These are phyloP conservation scores for Punctularia strigosozonata DNA, from an alignment of 768 basidiomycete species.

Conservation along the genomic window DNA sequence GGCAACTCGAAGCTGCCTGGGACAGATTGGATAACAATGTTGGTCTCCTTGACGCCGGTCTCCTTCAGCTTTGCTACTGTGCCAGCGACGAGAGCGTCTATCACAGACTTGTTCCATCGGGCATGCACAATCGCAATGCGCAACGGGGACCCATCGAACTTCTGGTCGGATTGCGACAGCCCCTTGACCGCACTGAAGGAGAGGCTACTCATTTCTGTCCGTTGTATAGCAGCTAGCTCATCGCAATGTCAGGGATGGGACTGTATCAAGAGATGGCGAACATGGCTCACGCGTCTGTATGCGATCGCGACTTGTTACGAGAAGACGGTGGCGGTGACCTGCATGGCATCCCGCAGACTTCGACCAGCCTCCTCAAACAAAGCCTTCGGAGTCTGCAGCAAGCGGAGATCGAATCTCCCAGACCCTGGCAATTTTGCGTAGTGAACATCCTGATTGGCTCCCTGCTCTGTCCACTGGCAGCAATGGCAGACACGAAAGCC, in stretches of 20 bases:
- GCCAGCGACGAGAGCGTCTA: conserved; percentile 77
- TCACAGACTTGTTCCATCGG: conserved; percentile 86
- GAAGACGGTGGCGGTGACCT: too few species aligned
- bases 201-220: not conserved
- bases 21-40: conserved; percentile 86
- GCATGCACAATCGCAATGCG: conserved; percentile 92
- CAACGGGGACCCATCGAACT: conserved; percentile 69
- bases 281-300: too few species aligned
- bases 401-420: too few species aligned
- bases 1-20: conserved; percentile 96
- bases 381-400: too few species aligned
- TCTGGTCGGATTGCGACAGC: conserved; percentile 41
- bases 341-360: too few species aligned
- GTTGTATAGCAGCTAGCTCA: too few species aligned
- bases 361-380: too few species aligned
- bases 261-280: too few species aligned
- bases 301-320: too few species aligned
- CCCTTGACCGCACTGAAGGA: conserved; percentile 46
- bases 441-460: too few species aligned
- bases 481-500: not conserved
- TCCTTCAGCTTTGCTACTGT: conserved; percentile 70
- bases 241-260: too few species aligned
- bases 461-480: not conserved
- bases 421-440: too few species aligned
- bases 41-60: conserved; percentile 77